phyloP scores from a whole-genome alignment of 352 stramenopile species.

The Pythium sp. region DNA sequence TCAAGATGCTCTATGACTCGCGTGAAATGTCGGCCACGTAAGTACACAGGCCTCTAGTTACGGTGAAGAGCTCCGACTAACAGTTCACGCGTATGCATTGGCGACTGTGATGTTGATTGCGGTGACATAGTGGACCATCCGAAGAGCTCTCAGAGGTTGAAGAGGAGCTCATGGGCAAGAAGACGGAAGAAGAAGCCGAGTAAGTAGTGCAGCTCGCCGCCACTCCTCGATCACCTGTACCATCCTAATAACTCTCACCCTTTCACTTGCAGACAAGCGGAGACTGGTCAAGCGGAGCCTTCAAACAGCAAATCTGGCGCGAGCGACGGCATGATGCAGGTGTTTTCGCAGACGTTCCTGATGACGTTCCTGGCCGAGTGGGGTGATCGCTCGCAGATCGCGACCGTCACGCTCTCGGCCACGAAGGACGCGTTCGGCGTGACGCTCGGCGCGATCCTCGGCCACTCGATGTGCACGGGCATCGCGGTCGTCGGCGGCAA shows the following conservation, averaged over 20 bases:
- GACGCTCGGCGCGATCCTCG: slow-evolving; percentile 94
- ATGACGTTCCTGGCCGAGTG: slow-evolving; percentile 99
- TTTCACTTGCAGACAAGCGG: slow-evolving; percentile 20
- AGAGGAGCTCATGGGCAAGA: slow-evolving; percentile 84
- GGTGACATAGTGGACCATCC: slow-evolving; percentile 49
- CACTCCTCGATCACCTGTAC: not conserved
- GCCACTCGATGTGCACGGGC: slow-evolving; percentile 98
- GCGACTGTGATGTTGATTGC: not conserved
- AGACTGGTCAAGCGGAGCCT: slow-evolving; percentile 22
- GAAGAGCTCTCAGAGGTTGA: slow-evolving; percentile 82
- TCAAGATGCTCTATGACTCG: slow-evolving; percentile 91
- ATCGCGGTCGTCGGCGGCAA: slow-evolving; percentile 96
- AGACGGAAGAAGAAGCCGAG: slow-evolving; percentile 61
- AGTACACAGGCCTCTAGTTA: slow-evolving; percentile 3
- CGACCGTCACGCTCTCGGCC: slow-evolving; percentile 97
- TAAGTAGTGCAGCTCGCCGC: slow-evolving; percentile 21
- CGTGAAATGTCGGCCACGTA: slow-evolving; percentile 80
- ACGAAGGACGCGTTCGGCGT: slow-evolving; percentile 95
- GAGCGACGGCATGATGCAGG: slow-evolving; percentile 68
- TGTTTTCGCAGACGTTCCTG: slow-evolving; percentile 94
- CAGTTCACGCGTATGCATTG: not conserved
- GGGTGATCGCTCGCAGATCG: slow-evolving; percentile 97
- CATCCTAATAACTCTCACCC: not conserved
- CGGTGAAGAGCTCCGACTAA: not conserved
- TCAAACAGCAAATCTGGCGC: slow-evolving; percentile 17